Evolutionary conservation across 148 eudicot genomes (phyloP), one percentile per base, ranked within the genome.

Genomic region (Chenopodium formosanum): DNA sequence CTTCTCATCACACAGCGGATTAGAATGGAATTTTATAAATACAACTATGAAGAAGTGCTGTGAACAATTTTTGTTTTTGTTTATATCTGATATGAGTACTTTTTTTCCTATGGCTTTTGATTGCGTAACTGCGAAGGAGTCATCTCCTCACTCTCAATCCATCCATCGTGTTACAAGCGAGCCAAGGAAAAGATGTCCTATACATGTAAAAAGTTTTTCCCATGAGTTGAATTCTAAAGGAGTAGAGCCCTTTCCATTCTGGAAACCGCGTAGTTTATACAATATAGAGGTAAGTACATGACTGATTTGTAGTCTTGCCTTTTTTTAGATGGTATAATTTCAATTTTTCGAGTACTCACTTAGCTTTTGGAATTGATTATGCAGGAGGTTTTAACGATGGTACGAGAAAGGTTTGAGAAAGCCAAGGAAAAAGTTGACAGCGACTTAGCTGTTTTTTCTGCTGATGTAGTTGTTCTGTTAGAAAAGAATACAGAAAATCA

Each of bases 351-450:
- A 77, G 37, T 31, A 56, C 78, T 84, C 65, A 68, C 70, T 65
- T 81, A 13, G 56, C 62, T 37, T 29, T 74, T 65, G 73, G 65
- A 22, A 70, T 79, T 63, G 46, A 46, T 25, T 23, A 66, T 83
- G 76, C 89, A 97, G 99, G 99, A 97, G 87, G 95, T 94, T 69
- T 81, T 97, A 87, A 91, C 83, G 46, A 94, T 94, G 94, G 94
- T 97, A 77, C 81, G 96, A 66, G 88, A 90, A 83, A 94, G 91
- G 78, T 97, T 97, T 87, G 98, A 97, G 90, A 97, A 92, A 89
- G 99, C 99, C 78, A 97, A 97, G 86, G 99, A 97, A 87, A 98
- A 97, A 91, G 98, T 97, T 22, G 98, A 97, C 83, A 79, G 97
- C 79, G 99, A 97, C 86, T 87, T 97, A 78, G 98, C 91, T 19